These are phyloP conservation scores for Periconia macrospinosa DNA, from an alignment of 2,329 filamentous ascomycete genomes.

Conservation along the genomic window DNA sequence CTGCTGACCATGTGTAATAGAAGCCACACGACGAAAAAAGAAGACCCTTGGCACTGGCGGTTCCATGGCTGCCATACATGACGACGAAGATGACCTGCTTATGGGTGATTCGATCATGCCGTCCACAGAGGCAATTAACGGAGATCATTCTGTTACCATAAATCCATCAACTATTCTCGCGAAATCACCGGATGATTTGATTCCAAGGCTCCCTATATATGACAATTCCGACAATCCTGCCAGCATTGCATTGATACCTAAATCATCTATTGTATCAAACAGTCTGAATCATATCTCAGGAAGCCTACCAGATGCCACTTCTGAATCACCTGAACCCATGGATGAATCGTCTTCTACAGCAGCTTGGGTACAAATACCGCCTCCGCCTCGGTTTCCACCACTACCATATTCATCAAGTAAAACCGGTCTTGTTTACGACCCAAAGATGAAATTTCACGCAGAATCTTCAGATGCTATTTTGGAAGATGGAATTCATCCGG, in stretches of 20 bases:
- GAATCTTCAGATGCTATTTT: slow-evolving; percentile 58
- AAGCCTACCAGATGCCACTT: slow-evolving; percentile 27
- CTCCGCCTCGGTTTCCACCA: slow-evolving; percentile 37
- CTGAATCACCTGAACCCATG: slow-evolving; percentile 11
- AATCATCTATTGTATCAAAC: slow-evolving; percentile 3
- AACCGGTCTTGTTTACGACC: slow-evolving; percentile 71
- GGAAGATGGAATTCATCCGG: slow-evolving; percentile 80
- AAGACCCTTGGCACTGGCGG: background rate
- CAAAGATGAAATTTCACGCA: slow-evolving; percentile 92
- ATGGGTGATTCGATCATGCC: slow-evolving; percentile 34
- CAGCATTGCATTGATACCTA: slow-evolving; percentile 13
- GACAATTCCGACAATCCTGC: slow-evolving; percentile 11
- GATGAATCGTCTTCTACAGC: slow-evolving; percentile 10
- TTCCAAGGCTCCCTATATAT: slow-evolving; percentile 29
- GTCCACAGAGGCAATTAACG: slow-evolving; percentile 38
- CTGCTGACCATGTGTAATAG: background rate
- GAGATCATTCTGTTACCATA: slow-evolving; percentile 22
- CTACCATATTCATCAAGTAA: slow-evolving; percentile 34
- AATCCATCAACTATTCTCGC: slow-evolving; percentile 30
- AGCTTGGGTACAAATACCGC: slow-evolving; percentile 31
- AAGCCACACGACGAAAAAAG: background rate
- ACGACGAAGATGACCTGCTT: slow-evolving; percentile 23
- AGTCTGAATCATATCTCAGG: slow-evolving; percentile 5
- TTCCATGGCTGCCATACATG: slow-evolving; percentile 16
- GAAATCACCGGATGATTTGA: slow-evolving; percentile 14